phyloP scores from a whole-genome alignment of 2,329 filamentous ascomycete genomes.

The Stenocarpella maydis region DNA sequence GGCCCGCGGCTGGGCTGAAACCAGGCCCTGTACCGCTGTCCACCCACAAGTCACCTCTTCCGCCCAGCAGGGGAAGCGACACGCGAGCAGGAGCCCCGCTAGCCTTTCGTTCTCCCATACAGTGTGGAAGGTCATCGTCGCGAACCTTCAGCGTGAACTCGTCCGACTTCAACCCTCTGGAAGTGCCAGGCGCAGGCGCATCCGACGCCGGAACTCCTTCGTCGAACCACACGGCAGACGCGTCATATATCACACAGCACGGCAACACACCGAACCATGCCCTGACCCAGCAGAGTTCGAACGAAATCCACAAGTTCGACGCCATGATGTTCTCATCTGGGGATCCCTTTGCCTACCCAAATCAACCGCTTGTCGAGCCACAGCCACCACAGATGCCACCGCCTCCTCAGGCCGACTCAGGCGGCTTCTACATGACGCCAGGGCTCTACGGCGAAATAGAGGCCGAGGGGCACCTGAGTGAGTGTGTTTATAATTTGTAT shows the following conservation, averaged over 20 bases:
- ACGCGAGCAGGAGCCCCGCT: background rate
- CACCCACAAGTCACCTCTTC: slow-evolving; percentile 18
- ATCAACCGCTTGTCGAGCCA: slow-evolving; percentile 70
- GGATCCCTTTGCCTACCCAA: slow-evolving; percentile 82
- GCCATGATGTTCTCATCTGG: slow-evolving; percentile 83
- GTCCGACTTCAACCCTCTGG: slow-evolving; percentile 55
- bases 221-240: slow-evolving; percentile 41
- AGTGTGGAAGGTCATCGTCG: slow-evolving; percentile 41
- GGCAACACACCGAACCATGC: slow-evolving; percentile 40
- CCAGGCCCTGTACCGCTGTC: slow-evolving; percentile 41
- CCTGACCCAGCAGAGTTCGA: slow-evolving; percentile 45
- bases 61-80: slow-evolving; percentile 7
- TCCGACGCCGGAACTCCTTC: slow-evolving; percentile 47
- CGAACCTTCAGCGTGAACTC: slow-evolving; percentile 50
- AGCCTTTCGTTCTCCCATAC: background rate
- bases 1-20: slow-evolving; percentile 59
- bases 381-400: slow-evolving; percentile 46
- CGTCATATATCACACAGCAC: slow-evolving; percentile 34
- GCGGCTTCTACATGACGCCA: slow-evolving; percentile 59
- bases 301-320: slow-evolving; percentile 72
- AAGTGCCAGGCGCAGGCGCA: slow-evolving; percentile 52
- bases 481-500: slow-evolving; percentile 2
- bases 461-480: slow-evolving; percentile 71
- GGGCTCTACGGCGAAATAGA: slow-evolving; percentile 71
- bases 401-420: slow-evolving; percentile 45